Evolutionary conservation across 306 rosid genomes (phyloP).

Genomic region (Rosa chinensis): DNA sequence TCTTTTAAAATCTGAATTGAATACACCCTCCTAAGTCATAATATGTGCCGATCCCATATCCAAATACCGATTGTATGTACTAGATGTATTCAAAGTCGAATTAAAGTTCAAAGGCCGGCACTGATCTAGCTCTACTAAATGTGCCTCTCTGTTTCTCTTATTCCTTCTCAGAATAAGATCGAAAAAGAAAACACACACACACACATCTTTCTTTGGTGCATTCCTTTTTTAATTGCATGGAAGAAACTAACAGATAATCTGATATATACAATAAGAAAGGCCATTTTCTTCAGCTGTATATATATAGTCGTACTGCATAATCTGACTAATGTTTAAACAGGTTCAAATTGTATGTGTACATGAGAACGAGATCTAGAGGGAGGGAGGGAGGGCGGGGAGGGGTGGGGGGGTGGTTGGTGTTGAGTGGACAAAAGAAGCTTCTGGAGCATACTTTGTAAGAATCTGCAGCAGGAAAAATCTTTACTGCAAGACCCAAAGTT

Average conservation of each 20-base stretch:
- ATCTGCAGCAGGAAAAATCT: constrained; percentile 26
- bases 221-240: not conserved
- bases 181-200: not conserved
- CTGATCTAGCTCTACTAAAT: not conserved
- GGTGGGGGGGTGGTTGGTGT: constrained; percentile 6
- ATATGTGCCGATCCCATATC: not conserved
- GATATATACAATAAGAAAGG: not conserved
- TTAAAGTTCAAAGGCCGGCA: not conserved
- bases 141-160: not conserved
- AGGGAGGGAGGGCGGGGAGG: not conserved
- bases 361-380: constrained; percentile 6
- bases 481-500: constrained; percentile 39
- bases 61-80: not conserved
- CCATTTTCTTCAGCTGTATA: not conserved
- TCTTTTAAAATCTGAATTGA: too few species aligned
- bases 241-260: not conserved
- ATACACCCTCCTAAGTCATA: too few species aligned
- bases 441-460: constrained; percentile 46
- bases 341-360: constrained; percentile 9
- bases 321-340: constrained; percentile 26
- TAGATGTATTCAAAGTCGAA: not conserved
- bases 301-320: not conserved
- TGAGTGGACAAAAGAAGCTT: constrained; percentile 61
- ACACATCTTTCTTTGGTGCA: not conserved
- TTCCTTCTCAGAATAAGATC: not conserved